These are phyloP conservation scores for Jatropha podagrica DNA, from an alignment of 441 rosid genomes.

Conservation along the genomic window DNA sequence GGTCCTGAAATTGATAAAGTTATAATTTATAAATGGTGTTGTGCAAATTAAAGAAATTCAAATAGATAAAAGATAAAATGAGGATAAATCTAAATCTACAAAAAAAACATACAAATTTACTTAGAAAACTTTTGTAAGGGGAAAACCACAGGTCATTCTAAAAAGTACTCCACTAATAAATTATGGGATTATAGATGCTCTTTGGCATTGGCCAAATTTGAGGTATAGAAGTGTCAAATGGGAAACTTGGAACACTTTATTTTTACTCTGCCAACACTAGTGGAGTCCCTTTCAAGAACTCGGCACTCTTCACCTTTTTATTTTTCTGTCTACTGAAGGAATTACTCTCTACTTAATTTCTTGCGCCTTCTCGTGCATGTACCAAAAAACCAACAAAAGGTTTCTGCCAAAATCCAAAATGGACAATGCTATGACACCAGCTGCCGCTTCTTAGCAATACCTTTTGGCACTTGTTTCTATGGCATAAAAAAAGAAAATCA, in stretches of 20 bases:
- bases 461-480: background rate
- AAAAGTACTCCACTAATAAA: background rate
- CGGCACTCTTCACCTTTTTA: background rate
- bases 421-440: background rate
- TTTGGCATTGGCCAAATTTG: background rate
- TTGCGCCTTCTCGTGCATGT: background rate
- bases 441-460: too few relatives aligned
- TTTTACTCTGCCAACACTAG: background rate
- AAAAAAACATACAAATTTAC: background rate
- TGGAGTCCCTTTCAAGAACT: background rate
- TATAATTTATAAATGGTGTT: background rate
- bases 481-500: background rate
- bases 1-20: too few relatives aligned
- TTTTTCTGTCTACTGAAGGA: background rate
- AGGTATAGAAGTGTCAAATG: background rate
- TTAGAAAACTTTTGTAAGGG: background rate
- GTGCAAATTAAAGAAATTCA: background rate
- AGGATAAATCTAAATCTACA: background rate
- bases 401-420: background rate
- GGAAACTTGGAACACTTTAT: background rate
- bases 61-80: background rate
- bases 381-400: background rate
- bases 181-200: background rate
- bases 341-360: background rate
- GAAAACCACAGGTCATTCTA: background rate